phyloP scores from a whole-genome alignment of 148 eudicot genomes.

The Diospyros kaki region DNA sequence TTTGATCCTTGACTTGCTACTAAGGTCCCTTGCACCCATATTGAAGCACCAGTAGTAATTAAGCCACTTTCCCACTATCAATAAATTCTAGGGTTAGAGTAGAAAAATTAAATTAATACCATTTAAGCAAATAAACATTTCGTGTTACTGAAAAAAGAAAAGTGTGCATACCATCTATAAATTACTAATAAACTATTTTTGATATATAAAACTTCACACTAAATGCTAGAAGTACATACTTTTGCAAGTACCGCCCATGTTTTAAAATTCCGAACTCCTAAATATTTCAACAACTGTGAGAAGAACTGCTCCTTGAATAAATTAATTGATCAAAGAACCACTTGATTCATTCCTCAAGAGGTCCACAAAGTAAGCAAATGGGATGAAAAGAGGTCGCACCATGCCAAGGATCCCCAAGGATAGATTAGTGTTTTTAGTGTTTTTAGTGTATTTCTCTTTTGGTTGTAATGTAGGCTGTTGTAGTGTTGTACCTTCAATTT shows the following conservation, averaged over 20 bases:
- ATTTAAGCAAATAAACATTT: not conserved
- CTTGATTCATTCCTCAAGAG: not conserved
- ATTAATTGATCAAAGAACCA: not conserved
- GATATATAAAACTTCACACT: not conserved
- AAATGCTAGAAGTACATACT: not conserved
- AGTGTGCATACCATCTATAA: not conserved
- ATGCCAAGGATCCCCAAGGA: too few species aligned
- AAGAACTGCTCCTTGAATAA: not conserved
- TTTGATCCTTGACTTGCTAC: constrained; percentile 88
- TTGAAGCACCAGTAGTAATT: constrained; percentile 82
- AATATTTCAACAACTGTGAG: not conserved
- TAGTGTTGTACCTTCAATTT: too few species aligned
- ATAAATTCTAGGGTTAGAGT: constrained; percentile 15
- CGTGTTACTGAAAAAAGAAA: not conserved
- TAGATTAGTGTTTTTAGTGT: too few species aligned
- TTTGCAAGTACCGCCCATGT: not conserved
- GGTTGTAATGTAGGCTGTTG: too few species aligned
- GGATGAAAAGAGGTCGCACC: too few species aligned
- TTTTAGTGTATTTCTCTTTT: too few species aligned
- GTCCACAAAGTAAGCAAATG: not conserved
- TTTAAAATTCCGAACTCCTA: not conserved
- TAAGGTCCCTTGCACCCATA: constrained; percentile 70
- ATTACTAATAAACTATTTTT: not conserved
- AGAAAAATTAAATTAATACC: not conserved
- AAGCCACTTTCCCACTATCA: constrained; percentile 75